These are phyloP conservation scores for Fonsecaea nubica DNA, from an alignment of 2,329 filamentous ascomycete genomes.

Conservation along the genomic window DNA sequence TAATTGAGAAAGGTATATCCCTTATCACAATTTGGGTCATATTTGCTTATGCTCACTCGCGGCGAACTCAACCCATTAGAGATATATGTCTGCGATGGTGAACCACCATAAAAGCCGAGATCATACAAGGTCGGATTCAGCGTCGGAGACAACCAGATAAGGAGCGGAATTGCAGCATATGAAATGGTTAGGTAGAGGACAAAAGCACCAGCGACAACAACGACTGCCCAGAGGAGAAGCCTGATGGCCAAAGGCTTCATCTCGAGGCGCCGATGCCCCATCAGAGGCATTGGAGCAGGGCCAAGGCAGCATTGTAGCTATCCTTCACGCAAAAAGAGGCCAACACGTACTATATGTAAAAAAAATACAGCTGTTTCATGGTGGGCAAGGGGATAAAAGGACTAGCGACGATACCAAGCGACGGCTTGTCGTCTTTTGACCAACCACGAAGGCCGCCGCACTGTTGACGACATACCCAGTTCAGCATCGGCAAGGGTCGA, in stretches of 20 bases:
- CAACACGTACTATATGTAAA: conserved; percentile 13
- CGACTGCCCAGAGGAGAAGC: conserved; percentile 8
- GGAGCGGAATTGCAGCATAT: conserved; percentile 22
- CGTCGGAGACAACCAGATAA: conserved; percentile 27
- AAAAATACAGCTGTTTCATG: conserved; percentile 1
- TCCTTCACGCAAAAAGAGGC: neutral
- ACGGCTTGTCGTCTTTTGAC: neutral
- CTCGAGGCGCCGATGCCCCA: conserved; percentile 8
- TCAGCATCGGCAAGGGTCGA: neutral
- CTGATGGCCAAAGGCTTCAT: conserved; percentile 20
- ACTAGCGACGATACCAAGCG: conserved; percentile 1
- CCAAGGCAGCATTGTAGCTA: conserved; percentile 13
- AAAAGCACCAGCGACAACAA: conserved; percentile 7
- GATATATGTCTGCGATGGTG: conserved; percentile 26
- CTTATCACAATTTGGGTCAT: conserved; percentile 47
- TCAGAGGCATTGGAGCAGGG: conserved; percentile 8
- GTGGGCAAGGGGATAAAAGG: neutral
- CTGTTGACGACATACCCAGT: neutral
- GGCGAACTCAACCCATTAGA: conserved; percentile 30
- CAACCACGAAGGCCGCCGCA: neutral
- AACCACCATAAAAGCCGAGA: conserved; percentile 32
- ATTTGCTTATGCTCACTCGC: conserved; percentile 40
- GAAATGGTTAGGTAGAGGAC: conserved; percentile 19
- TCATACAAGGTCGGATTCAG: conserved; percentile 30
- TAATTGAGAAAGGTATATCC: conserved; percentile 53